phyloP scores from a whole-genome alignment of 2,329 filamentous ascomycete genomes.

The Truncatella angustata region DNA sequence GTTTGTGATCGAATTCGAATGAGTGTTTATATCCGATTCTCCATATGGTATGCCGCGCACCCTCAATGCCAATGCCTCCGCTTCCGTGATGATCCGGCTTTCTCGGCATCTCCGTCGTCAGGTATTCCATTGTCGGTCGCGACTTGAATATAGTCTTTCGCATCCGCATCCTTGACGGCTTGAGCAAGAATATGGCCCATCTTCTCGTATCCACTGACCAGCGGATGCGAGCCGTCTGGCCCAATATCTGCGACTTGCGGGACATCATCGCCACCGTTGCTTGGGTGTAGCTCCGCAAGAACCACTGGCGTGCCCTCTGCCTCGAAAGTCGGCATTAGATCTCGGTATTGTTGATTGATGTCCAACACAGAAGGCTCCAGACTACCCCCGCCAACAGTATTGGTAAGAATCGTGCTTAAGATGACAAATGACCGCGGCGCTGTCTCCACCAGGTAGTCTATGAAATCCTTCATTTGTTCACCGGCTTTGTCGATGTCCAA shows the following conservation, averaged over 20 bases:
- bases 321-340: slow-evolving; percentile 20
- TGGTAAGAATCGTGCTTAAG: slow-evolving; percentile 27
- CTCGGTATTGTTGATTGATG: slow-evolving; percentile 27
- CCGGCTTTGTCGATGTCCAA: slow-evolving; percentile 22
- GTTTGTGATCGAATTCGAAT: not conserved
- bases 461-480: slow-evolving; percentile 23
- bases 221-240: slow-evolving; percentile 25
- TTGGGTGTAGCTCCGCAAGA: slow-evolving; percentile 29
- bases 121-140: slow-evolving; percentile 23
- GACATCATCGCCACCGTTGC: slow-evolving; percentile 17
- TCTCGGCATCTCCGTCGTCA: slow-evolving; percentile 21
- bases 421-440: slow-evolving; percentile 28
- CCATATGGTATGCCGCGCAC: not conserved
- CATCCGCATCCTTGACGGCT: slow-evolving; percentile 22
- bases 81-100: not conserved
- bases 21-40: not conserved
- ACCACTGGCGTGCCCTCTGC: slow-evolving; percentile 24
- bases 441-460: slow-evolving; percentile 25
- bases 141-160: slow-evolving; percentile 22
- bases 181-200: slow-evolving; percentile 26
- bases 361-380: slow-evolving; percentile 23
- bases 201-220: slow-evolving; percentile 24
- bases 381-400: slow-evolving; percentile 19
- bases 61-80: not conserved
- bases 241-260: slow-evolving; percentile 24